Evolutionary conservation across 805 yeast genomes (phyloP), one percentile per base, ranked within the genome.

Genomic region (Candida rishiriensis): DNA sequence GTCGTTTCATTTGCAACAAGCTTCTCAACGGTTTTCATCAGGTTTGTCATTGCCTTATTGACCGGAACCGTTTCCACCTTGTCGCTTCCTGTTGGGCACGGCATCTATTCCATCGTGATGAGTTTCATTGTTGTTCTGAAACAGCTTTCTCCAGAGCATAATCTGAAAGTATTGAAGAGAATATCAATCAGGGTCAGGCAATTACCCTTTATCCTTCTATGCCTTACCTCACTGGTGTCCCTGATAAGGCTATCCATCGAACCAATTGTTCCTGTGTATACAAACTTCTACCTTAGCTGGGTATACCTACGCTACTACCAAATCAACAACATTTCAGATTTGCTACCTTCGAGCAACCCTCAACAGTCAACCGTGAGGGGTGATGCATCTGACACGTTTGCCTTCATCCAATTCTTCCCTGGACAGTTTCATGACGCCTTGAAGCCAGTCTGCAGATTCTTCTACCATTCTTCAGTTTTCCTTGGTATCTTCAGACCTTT

Each of bases 301-400:
- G 59, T 67, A 38, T 91, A 88, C 60, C 70, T 90, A 53, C 74
- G 98, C 52, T 90, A 88, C 63, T 81, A 68, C 68, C 93, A 88
- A 56, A 57, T 74, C 13, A 72, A 76, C 38, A 64, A 56, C 26
- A 55, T 56, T 34, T 34, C 58, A 13, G 61, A 58, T 26, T 45
- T 63, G 16, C 52, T 64, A 36, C 67, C 53, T 11, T 39, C 53
- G n/a, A 38, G 34, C 21, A 16, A 51, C 11, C 29, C 60, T 4
- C 52, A 48, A 52, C 50, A 40, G 50, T 59, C 29, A 52, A 58
- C 71, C 18, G 65, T 81, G 10, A 63, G 75, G 26, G 97, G 97
- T 33, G 97, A 89, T 62, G 95, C 97, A 0, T 82, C 93, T 0
- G 97, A 90, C 53, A 85, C 91, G 1, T 90, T 90, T 69, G 81